Percentiles rank a stretch among this genome's conserved stretches.
Evolutionary conservation across 176 grass and related monocot species (phyloP).

Genomic region (Aegilops tauschii): DNA sequence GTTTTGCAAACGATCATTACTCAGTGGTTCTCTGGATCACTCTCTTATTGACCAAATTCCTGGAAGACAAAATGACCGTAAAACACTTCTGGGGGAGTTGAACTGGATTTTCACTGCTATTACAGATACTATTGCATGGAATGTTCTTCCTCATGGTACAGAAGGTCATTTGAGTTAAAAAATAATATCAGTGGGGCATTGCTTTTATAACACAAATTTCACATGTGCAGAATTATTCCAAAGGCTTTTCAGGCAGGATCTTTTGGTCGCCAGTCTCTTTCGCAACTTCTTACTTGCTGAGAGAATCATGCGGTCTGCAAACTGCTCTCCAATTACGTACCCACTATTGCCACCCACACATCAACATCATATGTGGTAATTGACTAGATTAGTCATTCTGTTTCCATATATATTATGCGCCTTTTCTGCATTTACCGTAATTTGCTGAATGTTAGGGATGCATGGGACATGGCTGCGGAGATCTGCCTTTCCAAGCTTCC

Average conservation of each 20-base stretch:
- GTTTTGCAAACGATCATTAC: slow-evolving; percentile 83
- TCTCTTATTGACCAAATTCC: slow-evolving; percentile 87
- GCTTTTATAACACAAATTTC: slow-evolving; percentile 41
- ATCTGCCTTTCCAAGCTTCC: slow-evolving; percentile 97
- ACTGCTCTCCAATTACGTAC: slow-evolving; percentile 87
- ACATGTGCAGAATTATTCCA: slow-evolving; percentile 87
- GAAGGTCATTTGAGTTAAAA: not conserved
- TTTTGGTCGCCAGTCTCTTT: slow-evolving; percentile 96
- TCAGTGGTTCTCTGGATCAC: slow-evolving; percentile 61
- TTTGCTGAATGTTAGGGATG: slow-evolving; percentile 65
- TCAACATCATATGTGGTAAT: slow-evolving; percentile 99
- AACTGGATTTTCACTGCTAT: slow-evolving; percentile 99
- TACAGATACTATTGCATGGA: slow-evolving; percentile 98
- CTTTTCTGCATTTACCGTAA: slow-evolving; percentile 19
- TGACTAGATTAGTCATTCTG: slow-evolving; percentile 2
- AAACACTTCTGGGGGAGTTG: slow-evolving; percentile 92
- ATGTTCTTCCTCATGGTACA: slow-evolving; percentile 96
- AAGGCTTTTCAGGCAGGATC: slow-evolving; percentile 95
- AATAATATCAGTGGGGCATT: not conserved
- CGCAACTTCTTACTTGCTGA: slow-evolving; percentile 99
- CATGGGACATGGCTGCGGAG: slow-evolving; percentile 99
- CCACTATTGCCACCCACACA: slow-evolving; percentile 81
- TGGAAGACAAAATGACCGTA: slow-evolving; percentile 96
- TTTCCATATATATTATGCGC: slow-evolving; percentile 13
- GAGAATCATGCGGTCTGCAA: slow-evolving; percentile 95